phyloP scores from a whole-genome alignment of 2,329 filamentous ascomycete genomes.

The Hansfordia pulvinata region DNA sequence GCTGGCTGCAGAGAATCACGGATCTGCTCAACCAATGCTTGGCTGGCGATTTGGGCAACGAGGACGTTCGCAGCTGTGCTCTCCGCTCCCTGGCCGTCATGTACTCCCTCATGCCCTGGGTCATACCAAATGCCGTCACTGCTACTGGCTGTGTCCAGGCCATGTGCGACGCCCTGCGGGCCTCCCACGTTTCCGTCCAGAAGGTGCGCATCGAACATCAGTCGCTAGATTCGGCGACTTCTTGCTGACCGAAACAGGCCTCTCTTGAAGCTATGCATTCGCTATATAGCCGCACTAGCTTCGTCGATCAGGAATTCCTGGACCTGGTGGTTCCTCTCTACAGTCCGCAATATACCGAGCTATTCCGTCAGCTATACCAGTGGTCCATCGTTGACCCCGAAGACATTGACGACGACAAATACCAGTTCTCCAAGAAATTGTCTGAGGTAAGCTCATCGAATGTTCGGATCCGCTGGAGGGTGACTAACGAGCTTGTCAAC shows the following conservation, averaged over 20 bases:
- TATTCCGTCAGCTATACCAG: slow-evolving; percentile 62
- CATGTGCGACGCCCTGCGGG: slow-evolving; percentile 59
- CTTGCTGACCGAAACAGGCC: slow-evolving; percentile 33
- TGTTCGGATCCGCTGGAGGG: neutral
- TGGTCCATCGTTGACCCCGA: slow-evolving; percentile 70
- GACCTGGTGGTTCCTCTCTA: slow-evolving; percentile 72
- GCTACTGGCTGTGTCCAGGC: slow-evolving; percentile 56
- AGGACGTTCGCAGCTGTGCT: slow-evolving; percentile 55
- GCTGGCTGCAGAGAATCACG: slow-evolving; percentile 73
- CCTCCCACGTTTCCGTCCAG: slow-evolving; percentile 57
- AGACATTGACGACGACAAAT: slow-evolving; percentile 83
- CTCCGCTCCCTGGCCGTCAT: slow-evolving; percentile 67
- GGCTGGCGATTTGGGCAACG: slow-evolving; percentile 47
- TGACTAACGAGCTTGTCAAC: slow-evolving; percentile 3
- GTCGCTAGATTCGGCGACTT: neutral
- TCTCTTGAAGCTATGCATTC: slow-evolving; percentile 75
- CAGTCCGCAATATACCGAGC: slow-evolving; percentile 51
- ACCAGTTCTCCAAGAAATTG: slow-evolving; percentile 84
- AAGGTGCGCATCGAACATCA: slow-evolving; percentile 39
- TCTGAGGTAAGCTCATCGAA: slow-evolving; percentile 53
- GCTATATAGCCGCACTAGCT: slow-evolving; percentile 61
- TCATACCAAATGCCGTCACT: slow-evolving; percentile 69
- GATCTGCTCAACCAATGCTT: slow-evolving; percentile 63
- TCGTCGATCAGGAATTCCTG: slow-evolving; percentile 65
- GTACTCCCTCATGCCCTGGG: slow-evolving; percentile 73